Percentiles rank a stretch among this genome's conserved stretches.
Conservation (phyloP, 75 land plant species). For the Pinus taeda region DNA sequence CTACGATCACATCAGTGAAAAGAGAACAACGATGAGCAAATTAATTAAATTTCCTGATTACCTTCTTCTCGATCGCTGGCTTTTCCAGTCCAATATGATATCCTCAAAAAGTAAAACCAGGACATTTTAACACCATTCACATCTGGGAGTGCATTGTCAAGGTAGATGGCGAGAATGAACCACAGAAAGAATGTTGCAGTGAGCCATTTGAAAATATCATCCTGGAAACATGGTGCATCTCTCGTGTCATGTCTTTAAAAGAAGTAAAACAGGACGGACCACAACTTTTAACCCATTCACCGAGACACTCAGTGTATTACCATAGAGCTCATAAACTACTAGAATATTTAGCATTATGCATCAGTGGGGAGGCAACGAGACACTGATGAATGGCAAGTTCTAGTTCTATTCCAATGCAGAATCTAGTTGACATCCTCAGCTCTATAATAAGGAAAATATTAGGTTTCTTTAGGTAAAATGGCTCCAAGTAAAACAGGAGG, state of each 20-base stretch:
- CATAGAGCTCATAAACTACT: neutral
- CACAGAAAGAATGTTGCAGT: constrained; percentile 72
- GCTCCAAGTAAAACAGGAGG: neutral
- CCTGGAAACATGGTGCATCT: constrained; percentile 48
- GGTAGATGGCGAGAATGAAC: constrained; percentile 88
- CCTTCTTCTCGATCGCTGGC: constrained; percentile 67
- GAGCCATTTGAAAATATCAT: constrained; percentile 74
- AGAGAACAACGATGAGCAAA: no score
- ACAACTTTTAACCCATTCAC: neutral
- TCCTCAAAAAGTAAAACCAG: constrained; percentile 68
- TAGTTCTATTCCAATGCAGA: no score
- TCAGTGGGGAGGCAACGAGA: no score
- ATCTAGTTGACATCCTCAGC: no score
- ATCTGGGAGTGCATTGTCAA: constrained; percentile 88
- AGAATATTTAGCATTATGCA: neutral
- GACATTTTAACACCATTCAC: constrained; percentile 88
- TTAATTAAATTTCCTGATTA: constrained; percentile 16
- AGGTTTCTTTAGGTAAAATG: no score
- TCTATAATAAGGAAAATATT: no score
- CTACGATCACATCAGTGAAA: no score
- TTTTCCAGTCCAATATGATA: constrained; percentile 90
- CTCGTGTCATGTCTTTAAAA: constrained; percentile 75
- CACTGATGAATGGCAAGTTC: no score
- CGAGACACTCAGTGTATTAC: neutral
- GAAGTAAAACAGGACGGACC: constrained; percentile 57